Conservation (phyloP, 345 rosid genomes). For the Brassica incana region DNA sequence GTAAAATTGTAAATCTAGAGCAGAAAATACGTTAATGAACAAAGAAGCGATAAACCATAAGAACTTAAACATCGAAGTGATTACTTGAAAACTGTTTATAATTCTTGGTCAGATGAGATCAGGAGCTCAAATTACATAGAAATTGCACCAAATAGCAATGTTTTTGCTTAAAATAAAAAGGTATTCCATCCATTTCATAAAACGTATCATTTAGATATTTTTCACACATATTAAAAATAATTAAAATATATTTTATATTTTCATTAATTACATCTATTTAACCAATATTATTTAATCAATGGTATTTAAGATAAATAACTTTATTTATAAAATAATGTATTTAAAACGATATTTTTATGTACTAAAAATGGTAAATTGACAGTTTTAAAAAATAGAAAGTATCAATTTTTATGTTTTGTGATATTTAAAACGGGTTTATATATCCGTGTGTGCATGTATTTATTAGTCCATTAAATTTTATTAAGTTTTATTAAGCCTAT, state of each 20-base stretch:
- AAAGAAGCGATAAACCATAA: slow-evolving; percentile 4
- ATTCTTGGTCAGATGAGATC: not conserved
- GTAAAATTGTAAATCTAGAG: slow-evolving; percentile 26
- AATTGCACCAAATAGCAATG: not conserved
- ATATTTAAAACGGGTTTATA: not conserved
- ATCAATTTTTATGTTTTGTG: not conserved
- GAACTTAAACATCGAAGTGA: not conserved
- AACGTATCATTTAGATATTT: too few relatives aligned
- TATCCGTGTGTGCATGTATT: not conserved
- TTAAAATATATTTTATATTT: too few relatives aligned
- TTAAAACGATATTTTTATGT: too few relatives aligned
- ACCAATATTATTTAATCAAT: too few relatives aligned
- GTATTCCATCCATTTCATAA: not conserved
- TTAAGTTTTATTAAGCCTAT: not conserved
- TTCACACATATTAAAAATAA: too few relatives aligned
- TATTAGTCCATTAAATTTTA: not conserved
- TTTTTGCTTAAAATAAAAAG: not conserved
- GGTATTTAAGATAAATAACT: too few relatives aligned
- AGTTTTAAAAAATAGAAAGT: not conserved
- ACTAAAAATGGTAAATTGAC: too few relatives aligned
- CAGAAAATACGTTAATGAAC: slow-evolving; percentile 5
- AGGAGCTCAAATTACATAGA: not conserved
- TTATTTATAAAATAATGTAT: too few relatives aligned
- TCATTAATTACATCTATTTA: too few relatives aligned
- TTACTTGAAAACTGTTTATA: not conserved